These are phyloP conservation scores for Syncephalastrum monosporum DNA, from an alignment of 371 early-diverging fungal species.

Conservation along the genomic window DNA sequence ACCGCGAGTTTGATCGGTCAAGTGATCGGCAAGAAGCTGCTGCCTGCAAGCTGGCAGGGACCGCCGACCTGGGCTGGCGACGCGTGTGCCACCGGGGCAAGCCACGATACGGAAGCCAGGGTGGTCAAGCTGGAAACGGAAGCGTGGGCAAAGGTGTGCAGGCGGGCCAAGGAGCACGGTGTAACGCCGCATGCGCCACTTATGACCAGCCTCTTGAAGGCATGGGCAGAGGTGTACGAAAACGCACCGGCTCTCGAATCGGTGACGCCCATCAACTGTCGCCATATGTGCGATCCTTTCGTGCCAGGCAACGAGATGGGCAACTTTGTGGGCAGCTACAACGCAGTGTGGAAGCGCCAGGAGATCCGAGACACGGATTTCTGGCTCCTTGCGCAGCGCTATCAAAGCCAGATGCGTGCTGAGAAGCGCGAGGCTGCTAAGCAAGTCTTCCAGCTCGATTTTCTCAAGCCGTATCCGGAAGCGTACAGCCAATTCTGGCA, in stretches of 20 bases:
- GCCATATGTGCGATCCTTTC: conserved; percentile 32
- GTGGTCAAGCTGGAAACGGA: conserved; percentile 11
- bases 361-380: conserved; percentile 4
- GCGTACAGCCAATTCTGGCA: conserved; percentile 29
- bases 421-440: conserved; percentile 19
- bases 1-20: conserved; percentile 12
- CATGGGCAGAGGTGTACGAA: conserved; percentile 28
- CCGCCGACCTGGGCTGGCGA: no score
- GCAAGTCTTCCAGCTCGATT: conserved; percentile 18
- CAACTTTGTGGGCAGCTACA: conserved; percentile 37
- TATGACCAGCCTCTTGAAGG: conserved; percentile 20
- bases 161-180: conserved; percentile 48
- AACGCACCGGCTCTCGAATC: conserved; percentile 9
- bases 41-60: conserved; percentile 2
- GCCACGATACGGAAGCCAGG: conserved; percentile 22
- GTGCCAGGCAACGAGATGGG: conserved; percentile 31
- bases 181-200: conserved; percentile 31
- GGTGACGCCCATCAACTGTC: conserved; percentile 37
- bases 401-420: conserved; percentile 17
- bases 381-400: conserved; percentile 29
- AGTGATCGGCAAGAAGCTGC: conserved; percentile 12
- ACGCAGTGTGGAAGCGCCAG: not conserved
- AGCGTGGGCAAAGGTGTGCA: conserved; percentile 15
- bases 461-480: conserved; percentile 26
- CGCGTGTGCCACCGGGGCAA: not conserved